These are phyloP conservation scores for Sarcomyxa edulis DNA, from an alignment of 768 basidiomycete species.

Conservation along the genomic window DNA sequence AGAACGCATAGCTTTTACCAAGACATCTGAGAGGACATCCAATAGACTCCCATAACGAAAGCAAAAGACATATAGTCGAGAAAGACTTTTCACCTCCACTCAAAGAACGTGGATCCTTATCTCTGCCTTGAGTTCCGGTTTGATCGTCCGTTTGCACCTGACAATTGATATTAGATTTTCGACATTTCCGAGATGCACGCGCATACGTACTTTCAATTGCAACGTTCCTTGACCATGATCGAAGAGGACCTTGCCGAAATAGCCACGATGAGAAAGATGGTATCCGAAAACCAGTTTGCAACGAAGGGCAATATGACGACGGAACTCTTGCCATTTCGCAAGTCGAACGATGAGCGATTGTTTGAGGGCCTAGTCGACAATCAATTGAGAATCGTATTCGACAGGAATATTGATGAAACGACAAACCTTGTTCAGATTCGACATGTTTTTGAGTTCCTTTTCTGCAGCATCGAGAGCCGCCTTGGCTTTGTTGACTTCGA, in stretches of 20 bases:
- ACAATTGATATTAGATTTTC: constrained; percentile 1
- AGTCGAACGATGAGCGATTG: constrained; percentile 62
- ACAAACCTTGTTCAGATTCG: constrained; percentile 57
- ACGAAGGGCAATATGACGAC: constrained; percentile 82
- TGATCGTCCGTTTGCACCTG: constrained; percentile 85
- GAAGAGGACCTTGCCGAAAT: constrained; percentile 86
- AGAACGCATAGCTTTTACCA: constrained; percentile 36
- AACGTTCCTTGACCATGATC: constrained; percentile 67
- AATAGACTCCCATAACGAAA: constrained; percentile 96
- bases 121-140: constrained; percentile 54
- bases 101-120: constrained; percentile 82
- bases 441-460: constrained; percentile 58
- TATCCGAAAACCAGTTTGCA: constrained; percentile 80
- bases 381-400: constrained; percentile 1
- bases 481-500: constrained; percentile 62
- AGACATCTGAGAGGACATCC: constrained; percentile 92
- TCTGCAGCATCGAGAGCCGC: constrained; percentile 55
- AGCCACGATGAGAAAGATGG: constrained; percentile 81
- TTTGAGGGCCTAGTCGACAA: constrained; percentile 50
- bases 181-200: background rate
- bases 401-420: background rate
- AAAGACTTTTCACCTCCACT: constrained; percentile 97
- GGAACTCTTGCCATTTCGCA: constrained; percentile 80
- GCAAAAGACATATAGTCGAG: constrained; percentile 87
- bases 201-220: constrained; percentile 48